These are phyloP conservation scores for Glaciozyma antarctica DNA, from an alignment of 768 basidiomycete genomes.

Conservation along the genomic window DNA sequence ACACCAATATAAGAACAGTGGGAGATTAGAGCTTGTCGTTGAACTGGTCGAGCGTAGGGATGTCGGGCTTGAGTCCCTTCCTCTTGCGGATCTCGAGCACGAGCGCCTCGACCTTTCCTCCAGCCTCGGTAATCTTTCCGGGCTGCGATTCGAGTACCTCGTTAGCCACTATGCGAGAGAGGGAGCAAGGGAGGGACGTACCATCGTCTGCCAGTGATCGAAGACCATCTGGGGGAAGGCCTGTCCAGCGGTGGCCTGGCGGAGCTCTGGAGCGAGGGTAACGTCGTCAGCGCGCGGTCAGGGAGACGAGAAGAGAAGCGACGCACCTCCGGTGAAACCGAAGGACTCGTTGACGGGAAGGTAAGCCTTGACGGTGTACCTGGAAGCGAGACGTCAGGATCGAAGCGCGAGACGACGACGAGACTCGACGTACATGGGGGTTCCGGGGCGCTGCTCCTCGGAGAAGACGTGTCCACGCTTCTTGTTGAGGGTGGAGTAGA, in stretches of 20 bases:
- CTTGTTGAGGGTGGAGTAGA: slow-evolving; percentile 63
- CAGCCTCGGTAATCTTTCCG: slow-evolving; percentile 68
- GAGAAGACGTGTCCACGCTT: slow-evolving; percentile 79
- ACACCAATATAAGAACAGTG: background rate
- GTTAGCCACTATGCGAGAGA: background rate
- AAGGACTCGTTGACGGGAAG: slow-evolving; percentile 73
- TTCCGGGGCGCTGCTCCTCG: slow-evolving; percentile 92
- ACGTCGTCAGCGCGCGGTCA: too few relatives aligned
- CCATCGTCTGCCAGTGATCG: slow-evolving; percentile 70
- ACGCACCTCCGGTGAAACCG: slow-evolving; percentile 70
- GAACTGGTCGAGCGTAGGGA: slow-evolving; percentile 74
- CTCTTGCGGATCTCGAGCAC: slow-evolving; percentile 71
- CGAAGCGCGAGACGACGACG: too few relatives aligned
- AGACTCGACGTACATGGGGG: slow-evolving; percentile 61
- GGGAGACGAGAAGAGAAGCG: too few relatives aligned
- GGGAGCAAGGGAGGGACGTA: slow-evolving; percentile 57
- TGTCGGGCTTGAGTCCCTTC: slow-evolving; percentile 96
- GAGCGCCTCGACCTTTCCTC: slow-evolving; percentile 68
- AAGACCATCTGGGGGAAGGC: slow-evolving; percentile 96
- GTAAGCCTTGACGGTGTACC: slow-evolving; percentile 89
- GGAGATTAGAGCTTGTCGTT: slow-evolving; percentile 78
- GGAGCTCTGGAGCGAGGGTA: slow-evolving; percentile 50
- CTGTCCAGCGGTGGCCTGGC: slow-evolving; percentile 84
- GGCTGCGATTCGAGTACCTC: background rate
- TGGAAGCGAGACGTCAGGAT: too few relatives aligned